Evolutionary conservation across 2,329 filamentous ascomycete species (phyloP).

Genomic region (Ambrosiella cleistominuta): DNA sequence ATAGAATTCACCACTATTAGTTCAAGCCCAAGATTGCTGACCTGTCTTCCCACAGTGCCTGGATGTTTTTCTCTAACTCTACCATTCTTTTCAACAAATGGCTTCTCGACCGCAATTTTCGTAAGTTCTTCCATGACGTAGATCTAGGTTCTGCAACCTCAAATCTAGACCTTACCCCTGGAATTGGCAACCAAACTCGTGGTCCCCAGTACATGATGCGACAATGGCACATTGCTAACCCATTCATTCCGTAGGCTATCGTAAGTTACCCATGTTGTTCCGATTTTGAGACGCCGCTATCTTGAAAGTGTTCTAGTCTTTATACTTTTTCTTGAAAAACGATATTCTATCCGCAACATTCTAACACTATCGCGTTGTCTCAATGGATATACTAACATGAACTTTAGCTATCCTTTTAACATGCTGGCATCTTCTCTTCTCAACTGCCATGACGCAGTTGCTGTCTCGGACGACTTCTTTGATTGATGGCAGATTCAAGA

Average conservation of each 20-base stretch:
- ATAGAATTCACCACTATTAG: too few species aligned
- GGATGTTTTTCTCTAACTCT: conserved; percentile 71
- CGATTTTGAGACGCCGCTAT: too few species aligned
- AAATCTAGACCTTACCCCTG: neutral
- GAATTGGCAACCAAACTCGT: neutral
- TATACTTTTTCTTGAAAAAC: neutral
- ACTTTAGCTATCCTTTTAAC: conserved; percentile 37
- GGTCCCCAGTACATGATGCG: neutral
- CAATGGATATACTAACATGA: neutral
- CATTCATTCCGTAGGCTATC: conserved; percentile 18
- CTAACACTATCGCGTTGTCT: neutral
- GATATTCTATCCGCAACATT: neutral
- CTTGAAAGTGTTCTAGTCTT: too few species aligned
- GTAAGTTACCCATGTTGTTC: conserved; percentile 16
- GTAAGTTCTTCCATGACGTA: conserved; percentile 20
- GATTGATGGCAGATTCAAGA: conserved; percentile 43
- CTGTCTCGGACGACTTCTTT: conserved; percentile 45
- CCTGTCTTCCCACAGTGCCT: conserved; percentile 30
- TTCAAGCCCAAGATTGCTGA: neutral
- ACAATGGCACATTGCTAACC: neutral
- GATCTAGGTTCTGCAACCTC: too few species aligned
- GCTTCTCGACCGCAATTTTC: conserved; percentile 51
- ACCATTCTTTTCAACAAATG: conserved; percentile 91
- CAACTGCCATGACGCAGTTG: conserved; percentile 46
- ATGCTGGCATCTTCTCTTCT: conserved; percentile 52